phyloP scores from a whole-genome alignment of 371 early-diverging fungal species.

The Quaeritorhiza haematococci region DNA sequence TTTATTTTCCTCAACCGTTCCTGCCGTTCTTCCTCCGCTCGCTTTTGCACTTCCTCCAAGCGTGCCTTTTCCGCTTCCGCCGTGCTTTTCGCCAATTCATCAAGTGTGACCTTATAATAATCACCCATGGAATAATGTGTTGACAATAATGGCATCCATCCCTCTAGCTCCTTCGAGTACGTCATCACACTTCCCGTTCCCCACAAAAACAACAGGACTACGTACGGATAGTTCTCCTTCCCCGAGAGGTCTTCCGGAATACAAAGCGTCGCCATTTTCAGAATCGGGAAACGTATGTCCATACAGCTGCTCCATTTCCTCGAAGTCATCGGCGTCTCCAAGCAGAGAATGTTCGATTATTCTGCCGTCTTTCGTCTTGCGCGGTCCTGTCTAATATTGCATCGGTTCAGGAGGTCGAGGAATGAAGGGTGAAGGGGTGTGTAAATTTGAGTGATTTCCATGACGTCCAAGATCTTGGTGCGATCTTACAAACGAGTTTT shows the following conservation, averaged over 20 bases:
- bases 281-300: no score
- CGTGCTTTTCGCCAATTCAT: background rate
- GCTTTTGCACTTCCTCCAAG: slow-evolving; percentile 9
- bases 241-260: slow-evolving; percentile 1
- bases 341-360: slow-evolving; percentile 23
- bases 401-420: background rate
- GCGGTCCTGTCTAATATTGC: slow-evolving; percentile 18
- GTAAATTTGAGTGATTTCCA: background rate
- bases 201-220: no score
- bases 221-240: no score
- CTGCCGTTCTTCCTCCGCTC: slow-evolving; percentile 1
- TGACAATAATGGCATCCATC: no score
- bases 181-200: no score
- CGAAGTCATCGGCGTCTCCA: slow-evolving; percentile 26
- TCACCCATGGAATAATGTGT: no score
- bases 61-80: slow-evolving; percentile 8
- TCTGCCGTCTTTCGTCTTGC: slow-evolving; percentile 8
- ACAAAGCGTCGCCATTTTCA: background rate
- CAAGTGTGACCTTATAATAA: no score
- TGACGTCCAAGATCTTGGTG: background rate
- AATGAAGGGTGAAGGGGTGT: background rate
- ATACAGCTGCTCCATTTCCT: slow-evolving; percentile 16
- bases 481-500: background rate
- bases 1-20: slow-evolving; percentile 1
- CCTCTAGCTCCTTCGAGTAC: no score